Base-by-base conservation (phyloP, 1,284 basidiomycete genomes). In the Schizophyllum commune region DNA sequence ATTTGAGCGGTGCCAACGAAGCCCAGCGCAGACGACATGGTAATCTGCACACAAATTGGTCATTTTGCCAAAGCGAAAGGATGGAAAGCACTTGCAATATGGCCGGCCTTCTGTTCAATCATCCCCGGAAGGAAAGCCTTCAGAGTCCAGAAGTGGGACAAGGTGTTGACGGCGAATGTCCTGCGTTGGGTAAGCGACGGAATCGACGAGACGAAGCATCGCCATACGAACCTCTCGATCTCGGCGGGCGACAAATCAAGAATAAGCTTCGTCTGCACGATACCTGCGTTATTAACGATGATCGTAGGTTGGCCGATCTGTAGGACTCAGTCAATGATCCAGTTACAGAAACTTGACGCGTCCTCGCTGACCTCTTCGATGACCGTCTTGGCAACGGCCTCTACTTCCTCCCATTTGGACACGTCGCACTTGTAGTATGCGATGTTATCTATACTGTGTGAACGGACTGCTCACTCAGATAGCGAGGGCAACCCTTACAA, bases 221-320 rank as follows among this genome's bases (percentile, higher is more conserved):
- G 19, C 2, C 19, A 13, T 21, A 55, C 88, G 66, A 68, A 96
- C 94, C 91, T 87, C 65, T 85, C 77, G 52, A 98, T 74, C 68
- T 98, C 95, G 55, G 84, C 80, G 1, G 89, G 80, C 0, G 77
- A 78, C 58, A 98, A 78, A 68, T 96, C 94, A 4, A 95, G 75
- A 22, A 98, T 76, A 0, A 88, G 77, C 69, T 94, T 95, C 32
- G 95, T 94, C 73, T 95, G 89, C 33, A 92, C 92, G 60, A 98
- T 85, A n/a, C 95, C 96, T 0, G 96, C 96, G 69, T 98, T 98
- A 76, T 98, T 98, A 69, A 99, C 80, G 15, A 99, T 75, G 33
- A 98, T 83, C 0, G 96, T 96, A 1, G 94, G 92, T 59, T 91
- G 81, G 5, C 94, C 94, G 59, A 96, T 78, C 91, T 94, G 68